phyloP scores from a whole-genome alignment of 2,329 filamentous ascomycete genomes.

The Chalara sp. region DNA sequence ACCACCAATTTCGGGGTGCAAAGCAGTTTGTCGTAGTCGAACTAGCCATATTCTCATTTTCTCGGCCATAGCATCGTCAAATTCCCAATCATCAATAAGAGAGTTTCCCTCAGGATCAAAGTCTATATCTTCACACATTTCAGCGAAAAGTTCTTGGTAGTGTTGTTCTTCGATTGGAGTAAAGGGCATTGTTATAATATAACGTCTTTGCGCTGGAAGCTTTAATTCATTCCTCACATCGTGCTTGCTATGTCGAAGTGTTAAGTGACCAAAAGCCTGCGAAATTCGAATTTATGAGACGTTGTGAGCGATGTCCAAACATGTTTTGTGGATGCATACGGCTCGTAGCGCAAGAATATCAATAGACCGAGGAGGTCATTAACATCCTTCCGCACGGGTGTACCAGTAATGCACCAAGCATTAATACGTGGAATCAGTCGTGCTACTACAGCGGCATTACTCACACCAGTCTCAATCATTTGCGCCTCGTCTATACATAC shows the following conservation, averaged over 20 bases:
- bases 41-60: conserved; percentile 65
- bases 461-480: conserved; percentile 87
- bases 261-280: conserved; percentile 59
- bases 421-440: conserved; percentile 75
- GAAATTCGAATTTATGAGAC: conserved; percentile 57
- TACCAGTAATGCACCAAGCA: conserved; percentile 89
- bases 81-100: conserved; percentile 53
- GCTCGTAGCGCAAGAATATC: conserved; percentile 72
- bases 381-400: conserved; percentile 75
- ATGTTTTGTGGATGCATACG: conserved; percentile 56
- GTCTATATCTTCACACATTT: conserved; percentile 66
- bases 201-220: conserved; percentile 76
- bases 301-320: conserved; percentile 63
- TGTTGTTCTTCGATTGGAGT: conserved; percentile 87
- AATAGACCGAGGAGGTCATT: conserved; percentile 75
- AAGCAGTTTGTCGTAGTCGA: conserved; percentile 70
- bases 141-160: conserved; percentile 68
- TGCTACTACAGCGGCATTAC: conserved; percentile 74
- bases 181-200: conserved; percentile 85
- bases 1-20: conserved; percentile 77
- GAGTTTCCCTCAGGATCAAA: conserved; percentile 48
- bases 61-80: conserved; percentile 48
- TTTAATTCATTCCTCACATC: conserved; percentile 70
- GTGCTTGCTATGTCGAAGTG: conserved; percentile 81
- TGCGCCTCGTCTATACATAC: conserved; percentile 76